phyloP scores from a whole-genome alignment of 768 basidiomycete species.

The Amanita phalloides region DNA sequence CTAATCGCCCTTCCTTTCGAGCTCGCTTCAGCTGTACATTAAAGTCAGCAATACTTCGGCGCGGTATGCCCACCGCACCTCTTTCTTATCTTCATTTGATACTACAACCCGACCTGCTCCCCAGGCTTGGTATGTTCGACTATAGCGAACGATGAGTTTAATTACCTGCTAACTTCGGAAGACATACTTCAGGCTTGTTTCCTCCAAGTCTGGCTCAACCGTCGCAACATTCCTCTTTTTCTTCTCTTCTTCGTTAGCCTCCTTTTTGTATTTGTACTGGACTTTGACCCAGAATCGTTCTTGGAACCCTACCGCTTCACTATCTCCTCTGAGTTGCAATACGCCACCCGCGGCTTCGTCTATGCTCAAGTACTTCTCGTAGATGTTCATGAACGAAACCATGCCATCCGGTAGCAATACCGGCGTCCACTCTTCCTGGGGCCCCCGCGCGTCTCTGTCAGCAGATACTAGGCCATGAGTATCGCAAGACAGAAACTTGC shows the following conservation, averaged over 20 bases:
- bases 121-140: slow-evolving; percentile 73
- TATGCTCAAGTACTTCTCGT: slow-evolving; percentile 78
- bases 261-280: slow-evolving; percentile 81
- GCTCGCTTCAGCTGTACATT: slow-evolving; percentile 59
- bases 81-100: slow-evolving; percentile 61
- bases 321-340: slow-evolving; percentile 72
- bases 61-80: slow-evolving; percentile 30
- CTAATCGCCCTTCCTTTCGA: slow-evolving; percentile 67
- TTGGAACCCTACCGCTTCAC: slow-evolving; percentile 73
- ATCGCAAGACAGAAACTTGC: slow-evolving; percentile 87
- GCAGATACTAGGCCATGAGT: slow-evolving; percentile 75
- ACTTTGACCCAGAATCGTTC: slow-evolving; percentile 88
- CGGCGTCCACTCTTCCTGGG: slow-evolving; percentile 92
- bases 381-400: slow-evolving; percentile 81
- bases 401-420: slow-evolving; percentile 75
- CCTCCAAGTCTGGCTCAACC: slow-evolving; percentile 50
- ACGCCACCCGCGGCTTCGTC: slow-evolving; percentile 83
- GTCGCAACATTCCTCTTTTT: slow-evolving; percentile 53
- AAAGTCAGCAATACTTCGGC: slow-evolving; percentile 1
- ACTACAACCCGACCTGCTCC: slow-evolving; percentile 68
- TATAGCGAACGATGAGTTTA: slow-evolving; percentile 17
- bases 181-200: slow-evolving; percentile 63
- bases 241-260: slow-evolving; percentile 71
- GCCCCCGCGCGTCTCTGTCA: slow-evolving; percentile 81
- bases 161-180: not conserved